Conservation (phyloP, 805 yeast genomes). For the Starmera dryadoides region DNA sequence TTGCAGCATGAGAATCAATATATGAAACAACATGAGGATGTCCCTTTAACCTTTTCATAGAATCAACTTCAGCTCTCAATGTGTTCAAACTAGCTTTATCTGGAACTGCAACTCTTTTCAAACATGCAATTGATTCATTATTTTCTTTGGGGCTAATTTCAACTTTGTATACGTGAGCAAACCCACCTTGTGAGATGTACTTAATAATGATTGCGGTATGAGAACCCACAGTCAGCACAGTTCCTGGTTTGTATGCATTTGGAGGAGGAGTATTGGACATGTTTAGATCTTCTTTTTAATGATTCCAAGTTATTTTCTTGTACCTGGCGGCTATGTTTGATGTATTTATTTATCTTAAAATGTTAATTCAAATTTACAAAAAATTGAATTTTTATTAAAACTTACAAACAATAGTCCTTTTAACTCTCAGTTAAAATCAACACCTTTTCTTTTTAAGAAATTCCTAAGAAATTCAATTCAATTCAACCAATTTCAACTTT, state of each 20-base stretch:
- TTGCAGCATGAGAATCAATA: constrained; percentile 91
- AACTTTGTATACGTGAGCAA: constrained; percentile 90
- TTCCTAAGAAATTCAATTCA: no score
- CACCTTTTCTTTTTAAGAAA: no score
- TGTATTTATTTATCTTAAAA: no score
- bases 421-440: no score
- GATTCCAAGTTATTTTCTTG: no score
- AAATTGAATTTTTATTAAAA: no score
- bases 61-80: constrained; percentile 92
- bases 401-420: no score
- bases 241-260: constrained; percentile 67
- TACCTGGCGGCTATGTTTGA: no score
- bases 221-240: constrained; percentile 74
- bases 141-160: constrained; percentile 54
- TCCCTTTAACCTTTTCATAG: constrained; percentile 85
- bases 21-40: constrained; percentile 78
- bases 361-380: no score
- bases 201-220: constrained; percentile 63
- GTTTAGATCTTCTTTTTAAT: background rate
- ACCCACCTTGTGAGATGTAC: constrained; percentile 87
- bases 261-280: constrained; percentile 39
- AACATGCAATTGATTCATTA: constrained; percentile 58
- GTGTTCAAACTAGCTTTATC: constrained; percentile 77
- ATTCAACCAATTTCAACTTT: no score
- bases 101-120: constrained; percentile 94